These are phyloP conservation scores for Chaetomium olivaceum DNA, from an alignment of 2,329 filamentous ascomycete species.

Conservation along the genomic window DNA sequence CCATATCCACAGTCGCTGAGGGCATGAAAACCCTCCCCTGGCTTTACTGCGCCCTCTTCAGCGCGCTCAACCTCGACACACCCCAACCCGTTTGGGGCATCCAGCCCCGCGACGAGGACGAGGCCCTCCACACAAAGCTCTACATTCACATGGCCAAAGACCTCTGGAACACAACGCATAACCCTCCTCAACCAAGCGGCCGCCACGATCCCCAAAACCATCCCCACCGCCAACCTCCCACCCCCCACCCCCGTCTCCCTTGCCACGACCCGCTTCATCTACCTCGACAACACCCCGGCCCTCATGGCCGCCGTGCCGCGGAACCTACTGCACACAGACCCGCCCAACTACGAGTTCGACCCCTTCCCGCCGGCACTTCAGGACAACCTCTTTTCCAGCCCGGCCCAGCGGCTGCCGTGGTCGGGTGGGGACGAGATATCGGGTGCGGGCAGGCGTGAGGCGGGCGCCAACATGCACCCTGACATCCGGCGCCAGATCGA, in stretches of 20 bases:
- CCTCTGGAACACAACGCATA: constrained; percentile 79
- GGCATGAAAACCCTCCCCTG: constrained; percentile 78
- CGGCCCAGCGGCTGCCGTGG: constrained; percentile 49
- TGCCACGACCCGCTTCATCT: constrained; percentile 71
- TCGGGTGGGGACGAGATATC: constrained; percentile 2
- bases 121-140: constrained; percentile 71
- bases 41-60: constrained; percentile 79
- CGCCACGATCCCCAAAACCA: constrained; percentile 38
- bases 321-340: constrained; percentile 57
- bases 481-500: no score
- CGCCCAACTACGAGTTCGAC: constrained; percentile 75
- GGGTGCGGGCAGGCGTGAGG: background rate
- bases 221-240: constrained; percentile 38
- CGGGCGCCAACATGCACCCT: no score
- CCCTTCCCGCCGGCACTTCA: constrained; percentile 70
- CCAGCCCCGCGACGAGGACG: constrained; percentile 62
- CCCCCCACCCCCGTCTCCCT: constrained; percentile 41
- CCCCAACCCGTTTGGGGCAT: constrained; percentile 84
- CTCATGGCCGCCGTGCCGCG: constrained; percentile 71
- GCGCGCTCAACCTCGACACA: constrained; percentile 74
- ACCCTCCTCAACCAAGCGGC: constrained; percentile 61
- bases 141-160: constrained; percentile 78
- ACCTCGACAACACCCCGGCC: constrained; percentile 72
- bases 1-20: constrained; percentile 62
- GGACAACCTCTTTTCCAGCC: constrained; percentile 53